Evolutionary conservation across 208 protist species (phyloP).

Genomic region (Angomonas ambiguus): DNA sequence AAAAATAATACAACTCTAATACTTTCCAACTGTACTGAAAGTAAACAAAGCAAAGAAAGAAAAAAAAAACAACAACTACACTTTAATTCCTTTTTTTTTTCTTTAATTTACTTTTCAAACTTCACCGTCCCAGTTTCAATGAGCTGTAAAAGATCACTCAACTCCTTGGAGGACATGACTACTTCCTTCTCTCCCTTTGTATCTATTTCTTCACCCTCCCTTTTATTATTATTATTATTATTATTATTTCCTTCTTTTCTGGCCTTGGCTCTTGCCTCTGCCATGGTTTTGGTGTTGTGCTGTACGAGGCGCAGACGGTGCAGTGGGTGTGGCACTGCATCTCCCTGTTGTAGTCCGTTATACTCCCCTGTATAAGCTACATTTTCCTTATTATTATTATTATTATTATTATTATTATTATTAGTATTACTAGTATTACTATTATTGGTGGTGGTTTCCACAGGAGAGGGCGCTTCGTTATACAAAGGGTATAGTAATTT

Average conservation of each 20-base stretch:
- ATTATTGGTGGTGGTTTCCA: background rate
- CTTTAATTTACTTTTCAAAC: background rate
- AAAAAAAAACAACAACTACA: conserved; percentile 11
- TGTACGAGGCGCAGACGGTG: background rate
- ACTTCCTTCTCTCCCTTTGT: background rate
- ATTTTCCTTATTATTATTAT: background rate
- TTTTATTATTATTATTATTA: conserved; percentile 8
- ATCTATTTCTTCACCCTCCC: background rate
- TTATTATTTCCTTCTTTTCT: background rate
- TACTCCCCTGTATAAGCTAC: background rate
- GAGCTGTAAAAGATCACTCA: background rate
- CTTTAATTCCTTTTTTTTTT: conserved; percentile 7
- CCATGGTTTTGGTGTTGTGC: background rate
- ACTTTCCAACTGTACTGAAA: background rate
- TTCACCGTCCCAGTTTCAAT: background rate
- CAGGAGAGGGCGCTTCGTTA: background rate
- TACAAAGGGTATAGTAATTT: no score
- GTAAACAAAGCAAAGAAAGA: conserved; percentile 21
- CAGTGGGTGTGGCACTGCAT: background rate
- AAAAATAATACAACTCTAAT: conserved; percentile 8
- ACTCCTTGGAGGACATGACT: background rate
- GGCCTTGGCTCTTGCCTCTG: background rate
- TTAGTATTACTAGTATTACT: background rate
- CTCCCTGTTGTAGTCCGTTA: background rate
- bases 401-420: background rate